Percentiles rank a stretch among this genome's conserved stretches.
Evolutionary conservation across 495 filamentous ascomycete genomes (phyloP).

Genomic region (Parathielavia hyrcaniae): DNA sequence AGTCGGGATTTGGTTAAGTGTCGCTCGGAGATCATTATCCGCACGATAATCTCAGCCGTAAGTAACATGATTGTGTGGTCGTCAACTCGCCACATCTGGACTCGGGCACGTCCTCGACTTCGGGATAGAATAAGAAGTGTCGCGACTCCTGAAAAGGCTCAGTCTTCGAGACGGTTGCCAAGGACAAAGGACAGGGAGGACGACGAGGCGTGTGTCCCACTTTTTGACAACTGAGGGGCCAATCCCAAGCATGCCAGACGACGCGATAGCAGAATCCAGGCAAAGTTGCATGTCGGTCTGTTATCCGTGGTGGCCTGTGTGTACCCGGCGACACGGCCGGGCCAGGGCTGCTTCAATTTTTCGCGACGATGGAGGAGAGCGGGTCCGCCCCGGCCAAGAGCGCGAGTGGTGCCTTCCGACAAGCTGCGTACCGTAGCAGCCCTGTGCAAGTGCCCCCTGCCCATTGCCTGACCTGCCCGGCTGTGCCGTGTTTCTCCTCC

Average conservation of each 20-base stretch:
- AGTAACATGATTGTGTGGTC: background rate
- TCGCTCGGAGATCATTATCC: background rate
- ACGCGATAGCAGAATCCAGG: constrained; percentile 6
- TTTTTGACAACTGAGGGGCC: constrained; percentile 12
- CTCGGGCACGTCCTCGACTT: background rate
- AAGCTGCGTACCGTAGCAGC: constrained; percentile 9
- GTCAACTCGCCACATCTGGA: background rate
- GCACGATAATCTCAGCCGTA: background rate
- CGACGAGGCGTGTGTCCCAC: constrained; percentile 9
- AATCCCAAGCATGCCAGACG: constrained; percentile 7
- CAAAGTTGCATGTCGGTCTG: background rate
- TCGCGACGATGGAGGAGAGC: constrained; percentile 8
- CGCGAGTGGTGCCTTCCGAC: constrained; percentile 15
- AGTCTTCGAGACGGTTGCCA: constrained; percentile 16
- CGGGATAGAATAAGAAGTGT: background rate
- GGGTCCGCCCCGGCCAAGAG: constrained; percentile 7
- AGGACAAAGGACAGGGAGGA: constrained; percentile 13
- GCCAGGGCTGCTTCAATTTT: constrained; percentile 22
- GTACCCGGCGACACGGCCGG: constrained; percentile 5
- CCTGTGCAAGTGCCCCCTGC: constrained; percentile 19
- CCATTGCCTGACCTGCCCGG: constrained; percentile 19
- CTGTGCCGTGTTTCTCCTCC: constrained; percentile 26
- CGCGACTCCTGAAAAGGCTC: background rate
- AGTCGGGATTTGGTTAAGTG: background rate
- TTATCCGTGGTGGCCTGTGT: constrained; percentile 11